Conservation (phyloP, 441 rosid species). For the Adansonia madagascariensis region DNA sequence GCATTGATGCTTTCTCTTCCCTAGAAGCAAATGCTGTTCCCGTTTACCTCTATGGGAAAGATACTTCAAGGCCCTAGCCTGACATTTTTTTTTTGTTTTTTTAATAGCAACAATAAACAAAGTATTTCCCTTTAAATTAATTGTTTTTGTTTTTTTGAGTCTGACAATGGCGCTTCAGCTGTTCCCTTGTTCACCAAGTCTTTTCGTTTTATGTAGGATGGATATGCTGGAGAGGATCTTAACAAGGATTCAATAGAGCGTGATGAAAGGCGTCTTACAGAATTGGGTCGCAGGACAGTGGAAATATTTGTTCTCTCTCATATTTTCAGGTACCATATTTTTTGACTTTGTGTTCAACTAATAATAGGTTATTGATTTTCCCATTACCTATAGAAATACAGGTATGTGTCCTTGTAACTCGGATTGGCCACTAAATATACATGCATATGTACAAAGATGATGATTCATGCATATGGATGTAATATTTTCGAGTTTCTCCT, state of each 20-base stretch:
- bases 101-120: background rate
- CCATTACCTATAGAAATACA: background rate
- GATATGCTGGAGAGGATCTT: conserved; percentile 74
- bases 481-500: too few relatives aligned
- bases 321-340: conserved; percentile 75
- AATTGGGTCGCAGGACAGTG: conserved; percentile 86
- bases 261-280: conserved; percentile 92
- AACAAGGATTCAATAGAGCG: conserved; percentile 75
- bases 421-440: background rate
- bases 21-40: background rate
- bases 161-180: background rate
- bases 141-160: background rate
- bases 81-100: background rate
- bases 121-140: background rate
- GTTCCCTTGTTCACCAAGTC: conserved; percentile 6
- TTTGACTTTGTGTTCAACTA: background rate
- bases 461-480: background rate
- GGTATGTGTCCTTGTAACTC: background rate
- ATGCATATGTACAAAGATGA: background rate
- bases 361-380: too few relatives aligned
- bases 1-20: background rate
- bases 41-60: background rate
- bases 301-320: conserved; percentile 91
- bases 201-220: conserved; percentile 55
- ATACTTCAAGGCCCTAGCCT: background rate